Conservation (phyloP, 148 eudicot genomes). For the Spergularia bocconei region DNA sequence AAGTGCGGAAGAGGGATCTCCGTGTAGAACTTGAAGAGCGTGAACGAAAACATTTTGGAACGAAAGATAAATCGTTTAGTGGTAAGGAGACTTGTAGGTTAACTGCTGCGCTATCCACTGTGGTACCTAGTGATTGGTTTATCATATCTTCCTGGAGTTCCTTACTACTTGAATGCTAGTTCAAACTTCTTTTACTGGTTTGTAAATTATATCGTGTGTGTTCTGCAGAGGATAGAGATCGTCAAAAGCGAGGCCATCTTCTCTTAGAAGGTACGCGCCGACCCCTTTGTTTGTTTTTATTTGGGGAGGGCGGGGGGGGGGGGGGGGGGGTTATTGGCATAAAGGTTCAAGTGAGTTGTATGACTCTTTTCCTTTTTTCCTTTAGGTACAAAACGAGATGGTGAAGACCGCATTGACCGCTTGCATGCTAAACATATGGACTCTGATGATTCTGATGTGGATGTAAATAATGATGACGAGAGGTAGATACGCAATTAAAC, state of each 20-base stretch:
- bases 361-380: too few relatives aligned
- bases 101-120: neutral
- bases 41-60: slow-evolving; percentile 85
- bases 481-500: slow-evolving; percentile 36
- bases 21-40: slow-evolving; percentile 85
- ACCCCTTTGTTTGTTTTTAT: neutral
- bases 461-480: slow-evolving; percentile 72
- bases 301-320: too few relatives aligned
- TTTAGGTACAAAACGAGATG: slow-evolving; percentile 71
- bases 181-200: neutral
- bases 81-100: slow-evolving; percentile 25
- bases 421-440: slow-evolving; percentile 64
- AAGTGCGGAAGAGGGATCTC: slow-evolving; percentile 74
- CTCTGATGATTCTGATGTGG: slow-evolving; percentile 93
- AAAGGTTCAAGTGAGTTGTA: neutral
- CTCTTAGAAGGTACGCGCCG: slow-evolving; percentile 71
- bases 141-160: neutral
- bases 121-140: neutral
- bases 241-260: slow-evolving; percentile 69
- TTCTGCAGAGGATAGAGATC: slow-evolving; percentile 83
- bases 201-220: slow-evolving; percentile 14
- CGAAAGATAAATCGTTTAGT: slow-evolving; percentile 55
- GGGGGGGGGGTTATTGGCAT: neutral
- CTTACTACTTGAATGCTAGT: slow-evolving; percentile 1
- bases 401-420: slow-evolving; percentile 77